Conservation (phyloP, 805 yeast genomes). For the Myxozyma mucilagina region DNA sequence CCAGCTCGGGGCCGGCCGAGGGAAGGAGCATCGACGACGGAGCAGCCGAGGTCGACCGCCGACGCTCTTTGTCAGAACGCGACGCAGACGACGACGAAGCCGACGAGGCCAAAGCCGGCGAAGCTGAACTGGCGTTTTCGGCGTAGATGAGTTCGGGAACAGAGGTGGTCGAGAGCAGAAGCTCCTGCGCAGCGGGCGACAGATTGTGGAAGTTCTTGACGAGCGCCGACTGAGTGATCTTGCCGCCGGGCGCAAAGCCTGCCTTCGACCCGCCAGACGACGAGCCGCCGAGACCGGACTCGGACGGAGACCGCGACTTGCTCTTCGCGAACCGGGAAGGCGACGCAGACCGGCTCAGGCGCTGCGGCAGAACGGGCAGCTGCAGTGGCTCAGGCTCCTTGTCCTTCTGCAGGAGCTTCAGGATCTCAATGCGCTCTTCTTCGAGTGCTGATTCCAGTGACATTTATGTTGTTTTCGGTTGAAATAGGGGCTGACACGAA, state of each 20-base stretch:
- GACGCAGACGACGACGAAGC: no score
- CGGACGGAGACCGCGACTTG: slow-evolving; percentile 16
- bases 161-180: slow-evolving; percentile 23
- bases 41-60: slow-evolving; percentile 9
- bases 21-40: slow-evolving; percentile 25
- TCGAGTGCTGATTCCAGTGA: slow-evolving; percentile 35
- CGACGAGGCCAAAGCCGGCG: no score
- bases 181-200: slow-evolving; percentile 30
- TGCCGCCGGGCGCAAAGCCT: slow-evolving; percentile 7
- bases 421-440: slow-evolving; percentile 36
- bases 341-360: slow-evolving; percentile 25
- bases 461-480: slow-evolving; percentile 13
- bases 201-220: slow-evolving; percentile 26
- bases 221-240: slow-evolving; percentile 24
- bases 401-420: slow-evolving; percentile 28
- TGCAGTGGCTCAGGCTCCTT: slow-evolving; percentile 8
- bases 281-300: neutral
- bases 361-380: slow-evolving; percentile 5
- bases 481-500: neutral
- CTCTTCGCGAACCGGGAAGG: slow-evolving; percentile 21
- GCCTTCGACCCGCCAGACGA: neutral
- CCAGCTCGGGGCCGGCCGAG: slow-evolving; percentile 20
- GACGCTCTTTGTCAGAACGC: slow-evolving; percentile 5
- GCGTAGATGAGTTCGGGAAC: slow-evolving; percentile 14
- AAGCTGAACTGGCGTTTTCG: neutral